Evolutionary conservation across 305 asterid species (phyloP).

Genomic region (Coffea humblotiana): DNA sequence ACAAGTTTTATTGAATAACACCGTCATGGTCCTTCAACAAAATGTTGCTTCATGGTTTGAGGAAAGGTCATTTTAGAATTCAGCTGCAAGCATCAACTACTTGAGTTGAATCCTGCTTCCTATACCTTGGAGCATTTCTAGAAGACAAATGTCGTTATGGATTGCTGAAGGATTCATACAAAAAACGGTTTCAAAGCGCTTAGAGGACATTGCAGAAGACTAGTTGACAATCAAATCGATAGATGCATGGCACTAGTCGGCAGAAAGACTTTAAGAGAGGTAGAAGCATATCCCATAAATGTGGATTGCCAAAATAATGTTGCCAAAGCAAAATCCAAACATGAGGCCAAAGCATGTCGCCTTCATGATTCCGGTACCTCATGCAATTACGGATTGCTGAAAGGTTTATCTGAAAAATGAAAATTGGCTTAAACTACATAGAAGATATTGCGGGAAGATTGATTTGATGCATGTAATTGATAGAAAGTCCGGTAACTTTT

Average conservation of each 20-base stretch:
- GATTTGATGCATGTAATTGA: neutral
- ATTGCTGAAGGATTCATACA: neutral
- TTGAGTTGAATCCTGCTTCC: neutral
- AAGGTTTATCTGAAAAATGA: neutral
- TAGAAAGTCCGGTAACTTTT: neutral
- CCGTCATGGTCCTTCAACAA: neutral
- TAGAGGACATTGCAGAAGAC: neutral
- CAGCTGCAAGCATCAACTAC: neutral
- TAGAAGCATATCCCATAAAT: neutral
- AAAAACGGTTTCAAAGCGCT: neutral
- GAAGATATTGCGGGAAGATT: neutral
- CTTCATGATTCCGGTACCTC: neutral
- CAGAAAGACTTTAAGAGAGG: neutral
- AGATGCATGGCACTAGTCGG: neutral
- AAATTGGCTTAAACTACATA: neutral
- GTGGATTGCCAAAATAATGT: neutral
- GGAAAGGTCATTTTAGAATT: neutral
- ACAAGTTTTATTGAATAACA: neutral
- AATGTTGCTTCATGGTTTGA: neutral
- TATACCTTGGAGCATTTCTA: constrained; percentile 2
- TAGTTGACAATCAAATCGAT: neutral
- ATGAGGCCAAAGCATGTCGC: neutral
- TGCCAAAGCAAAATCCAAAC: no score
- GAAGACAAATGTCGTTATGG: neutral
- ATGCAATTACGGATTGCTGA: neutral